These are phyloP conservation scores for Aspergillus mulundensis DNA, from an alignment of 495 filamentous ascomycete genomes.

Conservation along the genomic window DNA sequence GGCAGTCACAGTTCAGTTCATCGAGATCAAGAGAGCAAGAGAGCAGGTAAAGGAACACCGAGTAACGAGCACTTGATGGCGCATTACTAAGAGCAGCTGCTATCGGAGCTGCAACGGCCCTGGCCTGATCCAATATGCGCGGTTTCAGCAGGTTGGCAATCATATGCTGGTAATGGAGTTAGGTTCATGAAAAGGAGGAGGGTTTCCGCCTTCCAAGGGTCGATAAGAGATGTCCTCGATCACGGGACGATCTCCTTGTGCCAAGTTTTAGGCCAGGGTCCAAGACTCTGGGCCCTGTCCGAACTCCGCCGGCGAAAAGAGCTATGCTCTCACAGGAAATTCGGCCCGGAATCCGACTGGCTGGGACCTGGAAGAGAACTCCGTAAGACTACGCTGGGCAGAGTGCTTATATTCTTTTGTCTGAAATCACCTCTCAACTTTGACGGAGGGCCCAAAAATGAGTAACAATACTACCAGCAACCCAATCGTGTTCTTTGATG, in stretches of 20 bases:
- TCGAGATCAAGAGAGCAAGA: slow-evolving; percentile 15
- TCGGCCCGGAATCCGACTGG: neutral
- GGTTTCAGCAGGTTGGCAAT: neutral
- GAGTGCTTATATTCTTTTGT: neutral
- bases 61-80: slow-evolving; percentile 1
- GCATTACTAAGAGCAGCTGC: slow-evolving; percentile 19
- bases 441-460: neutral
- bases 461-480: slow-evolving; percentile 30
- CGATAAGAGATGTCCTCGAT: neutral
- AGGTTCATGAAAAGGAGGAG: neutral
- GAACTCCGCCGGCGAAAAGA: no score
- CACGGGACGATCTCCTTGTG: slow-evolving; percentile 6
- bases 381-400: neutral
- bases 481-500: slow-evolving; percentile 86
- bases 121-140: neutral
- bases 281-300: neutral
- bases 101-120: slow-evolving; percentile 8
- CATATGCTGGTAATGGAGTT: no score
- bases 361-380: neutral
- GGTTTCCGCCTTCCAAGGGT: no score
- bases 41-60: slow-evolving; percentile 5
- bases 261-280: neutral
- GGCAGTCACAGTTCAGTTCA: slow-evolving; percentile 12
- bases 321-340: neutral
- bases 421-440: neutral